Evolutionary conservation across 495 filamentous ascomycete genomes (phyloP).

Genomic region (Penicillium manginii): DNA sequence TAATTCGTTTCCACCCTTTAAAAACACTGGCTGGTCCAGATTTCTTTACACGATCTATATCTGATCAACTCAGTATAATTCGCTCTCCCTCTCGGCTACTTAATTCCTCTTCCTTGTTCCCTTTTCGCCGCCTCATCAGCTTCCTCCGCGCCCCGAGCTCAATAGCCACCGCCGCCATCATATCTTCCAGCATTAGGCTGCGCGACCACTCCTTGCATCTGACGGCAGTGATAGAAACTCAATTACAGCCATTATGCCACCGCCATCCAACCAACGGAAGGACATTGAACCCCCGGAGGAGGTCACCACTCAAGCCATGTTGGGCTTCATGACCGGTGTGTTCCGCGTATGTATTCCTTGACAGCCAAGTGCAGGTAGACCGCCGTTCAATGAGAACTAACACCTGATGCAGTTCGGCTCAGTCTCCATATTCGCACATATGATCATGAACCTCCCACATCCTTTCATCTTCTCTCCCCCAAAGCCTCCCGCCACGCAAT

Average conservation of each 20-base stretch:
- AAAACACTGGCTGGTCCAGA: conserved; percentile 30
- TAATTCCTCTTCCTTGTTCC: not conserved
- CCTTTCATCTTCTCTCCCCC: conserved; percentile 46
- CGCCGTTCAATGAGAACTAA: not conserved
- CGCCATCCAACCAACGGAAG: conserved; percentile 40
- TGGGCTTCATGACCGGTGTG: conserved; percentile 49
- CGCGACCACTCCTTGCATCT: conserved; percentile 7
- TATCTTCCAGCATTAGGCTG: not conserved
- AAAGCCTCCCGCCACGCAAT: conserved; percentile 21
- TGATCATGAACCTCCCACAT: conserved; percentile 51
- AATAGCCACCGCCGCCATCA: conserved; percentile 11
- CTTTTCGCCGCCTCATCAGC: not conserved
- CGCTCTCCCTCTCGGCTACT: not conserved
- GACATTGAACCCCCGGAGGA: conserved; percentile 48
- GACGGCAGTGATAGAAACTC: conserved; percentile 8
- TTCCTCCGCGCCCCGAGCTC: conserved; percentile 10
- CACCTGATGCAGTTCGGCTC: conserved; percentile 44
- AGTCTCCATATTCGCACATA: conserved; percentile 52
- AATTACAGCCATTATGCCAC: conserved; percentile 37
- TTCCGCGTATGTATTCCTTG: conserved; percentile 43
- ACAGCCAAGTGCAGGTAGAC: not conserved
- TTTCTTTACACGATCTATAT: not conserved
- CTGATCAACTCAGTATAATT: not conserved
- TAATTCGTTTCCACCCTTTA: not conserved
- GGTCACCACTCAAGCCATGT: conserved; percentile 43